Evolutionary conservation across 129 eudicot genomes (phyloP), one percentile per base, ranked within the genome.

Genomic region (Glebionis coronaria): DNA sequence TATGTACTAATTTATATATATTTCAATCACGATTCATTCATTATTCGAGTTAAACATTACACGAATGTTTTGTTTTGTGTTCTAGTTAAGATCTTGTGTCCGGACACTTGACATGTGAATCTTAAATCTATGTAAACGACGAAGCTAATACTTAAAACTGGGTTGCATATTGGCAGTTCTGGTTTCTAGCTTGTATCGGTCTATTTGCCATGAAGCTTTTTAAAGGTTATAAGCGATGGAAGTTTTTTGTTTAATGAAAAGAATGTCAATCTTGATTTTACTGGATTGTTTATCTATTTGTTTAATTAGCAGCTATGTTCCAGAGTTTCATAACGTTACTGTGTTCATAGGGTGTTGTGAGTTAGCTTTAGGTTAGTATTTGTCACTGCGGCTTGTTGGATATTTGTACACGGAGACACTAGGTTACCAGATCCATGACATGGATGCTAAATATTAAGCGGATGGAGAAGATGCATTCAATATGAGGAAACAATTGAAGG

Each of bases 381-480:
- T 23, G 25, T 1, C 25, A 23, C 25, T 23, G 25, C 25, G 25
- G 25, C 25, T 23, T 23, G 25, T 23, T 23, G 25, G 25, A 23
- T 23, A 23, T 23, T 56, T 90, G 85, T 90, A 90, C 74, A 90
- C 95, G 0, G 85, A 69, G 76, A 90, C 97, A 1, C 67, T 90
- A 56, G 88, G 91, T 15, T 90, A 90, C 73, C 61, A 90, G 88
- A 90, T 90, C 65, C 91, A 90, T 67, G 97, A 90, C 76, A 55
- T 90, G 42, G 97, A 90, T 75, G 97, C 97, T 0, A 90, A 90
- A 74, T 90, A 90, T 68, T 90, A 90, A 71, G 97, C 97, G 1
- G 97, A 90, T 71, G 97, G 97, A 12, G 97, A 90, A 63, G 97
- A 90, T 78, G 97, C 97, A 5, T 90, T 86, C 73, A 95, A 90